phyloP scores from a whole-genome alignment of 441 rosid genomes.

The Populus hybrid region DNA sequence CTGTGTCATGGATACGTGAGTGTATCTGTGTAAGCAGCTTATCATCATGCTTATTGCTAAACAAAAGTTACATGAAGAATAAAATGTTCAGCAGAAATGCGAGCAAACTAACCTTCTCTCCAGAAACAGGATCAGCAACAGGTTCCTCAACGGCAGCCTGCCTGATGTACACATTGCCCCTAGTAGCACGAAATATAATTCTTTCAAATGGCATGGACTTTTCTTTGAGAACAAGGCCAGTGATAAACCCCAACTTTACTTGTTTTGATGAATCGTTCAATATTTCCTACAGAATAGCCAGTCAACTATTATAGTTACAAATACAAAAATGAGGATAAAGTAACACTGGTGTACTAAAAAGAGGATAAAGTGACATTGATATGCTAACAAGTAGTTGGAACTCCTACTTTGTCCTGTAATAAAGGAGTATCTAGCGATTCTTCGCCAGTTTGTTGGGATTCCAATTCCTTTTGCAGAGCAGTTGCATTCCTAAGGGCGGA shows the following conservation, averaged over 20 bases:
- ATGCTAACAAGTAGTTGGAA: neutral
- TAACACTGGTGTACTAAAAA: neutral
- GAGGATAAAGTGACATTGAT: neutral
- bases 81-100: neutral
- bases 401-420: conserved; percentile 54
- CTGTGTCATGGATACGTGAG: neutral
- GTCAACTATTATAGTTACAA: conserved; percentile 10
- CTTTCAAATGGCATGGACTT: conserved; percentile 89
- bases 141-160: conserved; percentile 70
- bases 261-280: conserved; percentile 73
- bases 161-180: conserved; percentile 84
- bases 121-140: conserved; percentile 80
- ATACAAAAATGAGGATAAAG: conserved; percentile 3
- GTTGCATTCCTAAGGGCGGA: conserved; percentile 62
- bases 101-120: conserved; percentile 59
- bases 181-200: conserved; percentile 92
- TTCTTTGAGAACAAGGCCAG: conserved; percentile 82
- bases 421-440: conserved; percentile 73
- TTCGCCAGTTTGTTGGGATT: conserved; percentile 51
- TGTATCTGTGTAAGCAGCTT: neutral
- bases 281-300: conserved; percentile 46
- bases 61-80: neutral
- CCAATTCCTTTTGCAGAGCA: conserved; percentile 68
- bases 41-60: neutral
- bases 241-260: conserved; percentile 76